A percentile compares a stretch with the other conserved stretches of the same genome.
These are phyloP conservation scores for Trichoderma reesei DNA, from an alignment of 495 filamentous ascomycete species.

Conservation along the genomic window DNA sequence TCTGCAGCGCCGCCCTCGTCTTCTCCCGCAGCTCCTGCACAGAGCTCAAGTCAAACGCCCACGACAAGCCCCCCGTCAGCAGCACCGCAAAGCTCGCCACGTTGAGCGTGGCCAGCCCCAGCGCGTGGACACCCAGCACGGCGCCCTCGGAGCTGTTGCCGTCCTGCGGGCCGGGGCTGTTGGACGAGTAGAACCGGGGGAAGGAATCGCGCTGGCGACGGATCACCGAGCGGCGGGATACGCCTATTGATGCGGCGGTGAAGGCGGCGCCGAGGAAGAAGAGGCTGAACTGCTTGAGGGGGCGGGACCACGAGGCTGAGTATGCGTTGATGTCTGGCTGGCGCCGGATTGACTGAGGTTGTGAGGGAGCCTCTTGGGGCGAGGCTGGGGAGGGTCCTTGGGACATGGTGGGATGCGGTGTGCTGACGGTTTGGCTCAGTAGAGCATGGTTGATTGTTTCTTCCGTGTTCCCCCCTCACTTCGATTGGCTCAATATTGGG, in stretches of 20 bases:
- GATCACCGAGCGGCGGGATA: slow-evolving; percentile 59
- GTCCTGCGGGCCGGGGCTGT: slow-evolving; percentile 19
- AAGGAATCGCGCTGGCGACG: slow-evolving; percentile 42
- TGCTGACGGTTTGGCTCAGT: background rate
- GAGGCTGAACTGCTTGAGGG: slow-evolving; percentile 44
- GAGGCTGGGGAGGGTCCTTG: background rate
- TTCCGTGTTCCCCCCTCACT: background rate
- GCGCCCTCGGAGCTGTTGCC: slow-evolving; percentile 32
- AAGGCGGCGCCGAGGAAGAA: slow-evolving; percentile 66
- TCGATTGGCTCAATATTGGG: background rate
- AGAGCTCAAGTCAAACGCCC: slow-evolving; percentile 59
- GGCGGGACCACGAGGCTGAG: slow-evolving; percentile 27
- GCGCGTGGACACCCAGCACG: slow-evolving; percentile 63
- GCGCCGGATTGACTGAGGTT: slow-evolving; percentile 5
- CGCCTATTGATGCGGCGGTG: slow-evolving; percentile 52
- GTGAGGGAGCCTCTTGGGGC: background rate
- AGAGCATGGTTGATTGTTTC: background rate
- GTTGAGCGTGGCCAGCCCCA: slow-evolving; percentile 77
- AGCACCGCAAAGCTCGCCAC: slow-evolving; percentile 61
- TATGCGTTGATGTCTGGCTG: slow-evolving; percentile 2
- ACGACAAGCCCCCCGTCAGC: slow-evolving; percentile 54
- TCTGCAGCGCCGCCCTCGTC: slow-evolving; percentile 37
- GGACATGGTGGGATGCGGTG: background rate
- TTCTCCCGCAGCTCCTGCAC: slow-evolving; percentile 56
- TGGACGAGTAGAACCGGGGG: slow-evolving; percentile 59